Evolutionary conservation across 2,329 filamentous ascomycete genomes (phyloP).

Genomic region (Trichoderma simmonsii): DNA sequence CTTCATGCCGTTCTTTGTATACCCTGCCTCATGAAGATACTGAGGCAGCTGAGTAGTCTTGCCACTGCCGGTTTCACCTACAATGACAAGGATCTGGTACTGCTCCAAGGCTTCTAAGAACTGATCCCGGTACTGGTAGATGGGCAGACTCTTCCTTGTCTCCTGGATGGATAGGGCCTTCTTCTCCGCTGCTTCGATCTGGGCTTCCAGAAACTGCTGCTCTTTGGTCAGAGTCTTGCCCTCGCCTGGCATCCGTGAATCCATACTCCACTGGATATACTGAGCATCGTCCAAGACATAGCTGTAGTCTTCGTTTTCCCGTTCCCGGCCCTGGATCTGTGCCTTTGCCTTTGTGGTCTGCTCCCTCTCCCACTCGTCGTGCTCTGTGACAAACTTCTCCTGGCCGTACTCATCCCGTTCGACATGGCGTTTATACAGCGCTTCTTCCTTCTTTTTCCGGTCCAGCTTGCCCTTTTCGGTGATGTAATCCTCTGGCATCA

Average conservation of each 20-base stretch:
- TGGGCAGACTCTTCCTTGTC: slow-evolving; percentile 83
- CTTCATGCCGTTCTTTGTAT: slow-evolving; percentile 78
- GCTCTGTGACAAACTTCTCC: slow-evolving; percentile 86
- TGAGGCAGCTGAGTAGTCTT: slow-evolving; percentile 96
- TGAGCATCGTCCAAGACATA: slow-evolving; percentile 90
- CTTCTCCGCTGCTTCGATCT: slow-evolving; percentile 84
- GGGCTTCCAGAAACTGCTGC: slow-evolving; percentile 72
- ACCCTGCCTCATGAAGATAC: slow-evolving; percentile 88
- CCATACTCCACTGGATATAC: slow-evolving; percentile 79
- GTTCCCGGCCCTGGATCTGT: slow-evolving; percentile 72
- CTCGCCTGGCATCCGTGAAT: slow-evolving; percentile 69
- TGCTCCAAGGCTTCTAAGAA: slow-evolving; percentile 83
- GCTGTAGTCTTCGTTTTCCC: slow-evolving; percentile 80
- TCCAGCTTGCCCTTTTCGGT: slow-evolving; percentile 91
- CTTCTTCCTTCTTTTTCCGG: slow-evolving; percentile 80
- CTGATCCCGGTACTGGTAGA: slow-evolving; percentile 82
- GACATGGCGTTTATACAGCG: slow-evolving; percentile 85
- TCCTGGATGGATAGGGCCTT: slow-evolving; percentile 87
- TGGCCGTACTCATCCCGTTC: slow-evolving; percentile 84
- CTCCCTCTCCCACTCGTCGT: slow-evolving; percentile 94
- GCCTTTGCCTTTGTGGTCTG: slow-evolving; percentile 84
- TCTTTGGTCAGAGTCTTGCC: slow-evolving; percentile 71
- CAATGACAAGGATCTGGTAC: slow-evolving; percentile 85
- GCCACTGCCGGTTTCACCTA: slow-evolving; percentile 90
- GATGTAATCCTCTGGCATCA: slow-evolving; percentile 91